phyloP scores from a whole-genome alignment of 805 yeast genomes.

The Metschnikowia borealis region DNA sequence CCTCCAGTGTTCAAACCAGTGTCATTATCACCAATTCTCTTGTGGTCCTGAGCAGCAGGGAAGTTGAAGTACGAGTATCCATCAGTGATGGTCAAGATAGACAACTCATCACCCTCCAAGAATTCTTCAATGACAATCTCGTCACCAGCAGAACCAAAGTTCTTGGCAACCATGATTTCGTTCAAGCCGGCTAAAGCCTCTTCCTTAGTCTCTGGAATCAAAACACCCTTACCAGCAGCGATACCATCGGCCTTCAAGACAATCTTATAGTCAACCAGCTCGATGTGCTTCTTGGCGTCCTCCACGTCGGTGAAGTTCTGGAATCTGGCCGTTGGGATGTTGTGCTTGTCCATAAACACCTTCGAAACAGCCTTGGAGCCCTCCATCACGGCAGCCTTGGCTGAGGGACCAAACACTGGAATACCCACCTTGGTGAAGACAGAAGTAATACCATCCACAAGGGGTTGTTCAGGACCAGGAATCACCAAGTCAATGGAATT shows the following conservation, averaged over 20 bases:
- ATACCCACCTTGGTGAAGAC: constrained; percentile 78
- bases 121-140: constrained; percentile 91
- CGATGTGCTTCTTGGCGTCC: constrained; percentile 69
- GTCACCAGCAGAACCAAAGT: constrained; percentile 92
- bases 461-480: constrained; percentile 99
- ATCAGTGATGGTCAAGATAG: constrained; percentile 86
- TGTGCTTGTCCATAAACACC: constrained; percentile 86
- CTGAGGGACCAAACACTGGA: constrained; percentile 96
- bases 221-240: constrained; percentile 98
- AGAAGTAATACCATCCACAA: constrained; percentile 86
- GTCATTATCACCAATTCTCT: constrained; percentile 91
- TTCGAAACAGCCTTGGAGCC: constrained; percentile 95
- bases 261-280: constrained; percentile 61
- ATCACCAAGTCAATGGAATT: constrained; percentile 69
- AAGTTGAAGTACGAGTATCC: constrained; percentile 88
- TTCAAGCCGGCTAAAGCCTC: constrained; percentile 84
- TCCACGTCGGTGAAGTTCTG: constrained; percentile 75
- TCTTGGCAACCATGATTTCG: constrained; percentile 83
- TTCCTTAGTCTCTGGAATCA: constrained; percentile 77
- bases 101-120: constrained; percentile 94
- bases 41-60: constrained; percentile 98
- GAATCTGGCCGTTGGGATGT: constrained; percentile 92
- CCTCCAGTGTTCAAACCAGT: constrained; percentile 97
- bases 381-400: constrained; percentile 87
- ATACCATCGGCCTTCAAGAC: constrained; percentile 97